Base-by-base conservation (phyloP, 2,329 filamentous ascomycete species). In the Colletotrichum scovillei region DNA sequence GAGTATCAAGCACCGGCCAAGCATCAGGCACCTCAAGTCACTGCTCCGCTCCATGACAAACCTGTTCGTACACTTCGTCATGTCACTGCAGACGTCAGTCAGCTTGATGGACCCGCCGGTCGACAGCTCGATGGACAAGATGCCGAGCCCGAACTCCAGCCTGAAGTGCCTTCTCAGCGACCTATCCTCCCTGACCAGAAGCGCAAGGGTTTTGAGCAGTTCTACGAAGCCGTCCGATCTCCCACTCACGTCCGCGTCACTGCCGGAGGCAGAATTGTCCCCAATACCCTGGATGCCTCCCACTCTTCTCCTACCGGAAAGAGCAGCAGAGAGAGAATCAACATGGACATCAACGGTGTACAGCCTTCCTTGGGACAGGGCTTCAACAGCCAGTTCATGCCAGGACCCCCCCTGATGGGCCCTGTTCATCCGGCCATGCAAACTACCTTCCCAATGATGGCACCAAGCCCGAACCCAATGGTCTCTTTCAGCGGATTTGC, bases 211-310 rank as follows among this genome's bases (percentile, higher is more conserved):
- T 93, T 93, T 76, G 88, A 91, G 79, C 86, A 88, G 65, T 93
- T 93, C 78, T 92, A 91, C 82, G 90, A 91, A 78, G 90, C 91
- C 12, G 91, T 92, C n/a, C 87, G 90, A 5, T 93, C 91, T 42
- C 91, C 91, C 8, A 91, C 90, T 16, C 90, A 92, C 79, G 88
- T 92, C 74, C 88, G 91, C 19, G 91, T 93, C 63, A 93, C 91
- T 24, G 91, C 91, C 72, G 90, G 91, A 71, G 91, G 91, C 55
- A 86, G 90, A 49, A 92, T 93, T 76, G 91, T 93, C 1, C 91
- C 90, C 62, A 92, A 92, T 77, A 91, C 87, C 42, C 86, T 90
- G 56, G 86, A 83, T 14, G 83, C 86, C 2, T 82, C 83, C 5
- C 67, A 73, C 56, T 65, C 58, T n/a, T 91, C 89, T 9, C 88